phyloP scores from a whole-genome alignment of 257 asterid genomes.

The Buddleja alternifolia region DNA sequence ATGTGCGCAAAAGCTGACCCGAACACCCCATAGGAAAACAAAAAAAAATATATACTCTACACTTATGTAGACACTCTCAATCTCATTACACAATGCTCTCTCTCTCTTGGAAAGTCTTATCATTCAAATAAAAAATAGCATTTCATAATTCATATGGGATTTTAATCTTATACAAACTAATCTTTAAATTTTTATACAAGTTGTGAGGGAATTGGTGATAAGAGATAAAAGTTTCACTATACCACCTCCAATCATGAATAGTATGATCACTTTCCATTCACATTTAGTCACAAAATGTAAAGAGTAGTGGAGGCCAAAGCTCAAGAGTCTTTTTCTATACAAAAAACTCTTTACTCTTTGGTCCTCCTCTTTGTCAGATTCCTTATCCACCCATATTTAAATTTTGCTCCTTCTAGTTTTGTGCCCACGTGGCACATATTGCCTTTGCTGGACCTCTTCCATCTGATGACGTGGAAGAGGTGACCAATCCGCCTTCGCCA shows the following conservation, averaged over 20 bases:
- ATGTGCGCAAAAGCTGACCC: no score
- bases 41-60: no score
- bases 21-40: no score
- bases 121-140: no score
- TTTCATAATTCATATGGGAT: background rate
- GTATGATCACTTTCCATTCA: slow-evolving; percentile 33
- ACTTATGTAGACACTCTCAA: no score
- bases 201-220: slow-evolving; percentile 14
- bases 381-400: slow-evolving; percentile 75
- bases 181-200: background rate
- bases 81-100: background rate
- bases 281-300: slow-evolving; percentile 21
- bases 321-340: slow-evolving; percentile 29
- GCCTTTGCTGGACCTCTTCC: slow-evolving; percentile 65
- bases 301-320: slow-evolving; percentile 28
- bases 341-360: slow-evolving; percentile 49
- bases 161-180: slow-evolving; percentile 2
- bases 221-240: slow-evolving; percentile 24
- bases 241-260: slow-evolving; percentile 34
- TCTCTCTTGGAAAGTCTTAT: slow-evolving; percentile 1
- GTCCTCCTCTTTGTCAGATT: slow-evolving; percentile 61
- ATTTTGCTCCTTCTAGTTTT: slow-evolving; percentile 59
- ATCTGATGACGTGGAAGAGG: slow-evolving; percentile 67
- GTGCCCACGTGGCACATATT: slow-evolving; percentile 57
- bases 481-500: slow-evolving; percentile 87